A percentile compares a stretch with the other conserved stretches of the same genome.
Conservation (phyloP, 805 yeast genomes). For the Kodamaea jinghongensis region DNA sequence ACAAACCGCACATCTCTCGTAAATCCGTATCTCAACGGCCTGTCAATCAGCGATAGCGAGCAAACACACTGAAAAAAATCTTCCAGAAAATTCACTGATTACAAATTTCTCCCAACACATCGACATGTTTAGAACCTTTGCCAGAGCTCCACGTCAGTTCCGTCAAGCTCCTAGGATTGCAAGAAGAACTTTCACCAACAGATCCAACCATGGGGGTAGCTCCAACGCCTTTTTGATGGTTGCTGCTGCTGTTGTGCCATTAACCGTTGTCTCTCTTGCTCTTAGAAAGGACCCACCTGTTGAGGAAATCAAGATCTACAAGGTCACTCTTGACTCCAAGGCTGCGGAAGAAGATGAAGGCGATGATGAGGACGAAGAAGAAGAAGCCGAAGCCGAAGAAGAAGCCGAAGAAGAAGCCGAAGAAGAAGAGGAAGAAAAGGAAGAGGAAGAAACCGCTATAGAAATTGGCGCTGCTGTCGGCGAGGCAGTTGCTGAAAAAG, state of each 20-base stretch:
- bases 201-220: conserved; percentile 5
- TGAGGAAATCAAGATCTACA: conserved; percentile 5
- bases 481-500: conserved; percentile 1
- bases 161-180: conserved; percentile 14
- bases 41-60: background rate
- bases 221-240: conserved; percentile 11
- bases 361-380: conserved; percentile 9
- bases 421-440: conserved; percentile 6
- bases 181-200: conserved; percentile 12
- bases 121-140: conserved; percentile 20
- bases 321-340: conserved; percentile 6
- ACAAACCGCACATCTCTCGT: too few relatives aligned
- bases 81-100: conserved; percentile 1
- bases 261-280: conserved; percentile 9
- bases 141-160: conserved; percentile 12
- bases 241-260: conserved; percentile 16
- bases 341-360: conserved; percentile 1
- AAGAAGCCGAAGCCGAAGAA: conserved; percentile 11
- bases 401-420: conserved; percentile 5
- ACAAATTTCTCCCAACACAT: conserved; percentile 2
- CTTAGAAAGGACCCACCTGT: conserved; percentile 10
- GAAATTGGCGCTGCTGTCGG: background rate
- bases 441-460: background rate
- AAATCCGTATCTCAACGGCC: background rate
- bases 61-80: too few relatives aligned